Conservation (phyloP, 2,329 filamentous ascomycete species). For the Colletotrichum nymphaeae region DNA sequence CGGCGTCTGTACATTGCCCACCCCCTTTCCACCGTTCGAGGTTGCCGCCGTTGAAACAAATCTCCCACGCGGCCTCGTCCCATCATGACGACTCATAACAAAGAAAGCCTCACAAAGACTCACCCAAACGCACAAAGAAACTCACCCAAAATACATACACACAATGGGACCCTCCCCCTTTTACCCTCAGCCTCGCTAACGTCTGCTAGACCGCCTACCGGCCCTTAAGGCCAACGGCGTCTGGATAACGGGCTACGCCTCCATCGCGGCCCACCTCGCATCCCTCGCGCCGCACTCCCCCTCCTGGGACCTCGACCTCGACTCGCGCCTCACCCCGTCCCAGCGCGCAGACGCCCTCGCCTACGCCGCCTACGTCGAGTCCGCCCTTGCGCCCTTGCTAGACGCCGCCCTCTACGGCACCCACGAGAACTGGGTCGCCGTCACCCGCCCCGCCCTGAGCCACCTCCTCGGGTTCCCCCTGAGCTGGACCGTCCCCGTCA, state of each 20-base stretch:
- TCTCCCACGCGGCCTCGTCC: slow-evolving; percentile 19
- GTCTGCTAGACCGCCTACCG: slow-evolving; percentile 62
- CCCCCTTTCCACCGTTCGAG: slow-evolving; percentile 4
- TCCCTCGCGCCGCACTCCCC: slow-evolving; percentile 45
- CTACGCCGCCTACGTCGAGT: slow-evolving; percentile 76
- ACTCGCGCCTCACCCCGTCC: slow-evolving; percentile 50
- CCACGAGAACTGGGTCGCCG: slow-evolving; percentile 83
- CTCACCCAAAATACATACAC: slow-evolving; percentile 8
- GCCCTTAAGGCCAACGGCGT: slow-evolving; percentile 62
- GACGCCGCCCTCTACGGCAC: slow-evolving; percentile 92
- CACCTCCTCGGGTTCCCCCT: slow-evolving; percentile 85
- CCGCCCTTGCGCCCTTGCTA: slow-evolving; percentile 80
- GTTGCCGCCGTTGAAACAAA: slow-evolving; percentile 39
- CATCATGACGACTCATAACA: background rate
- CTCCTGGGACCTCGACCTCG: slow-evolving; percentile 45
- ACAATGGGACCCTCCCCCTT: background rate
- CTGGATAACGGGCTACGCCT: slow-evolving; percentile 70
- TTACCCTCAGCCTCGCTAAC: background rate
- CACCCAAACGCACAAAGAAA: slow-evolving; percentile 15
- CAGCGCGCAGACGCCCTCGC: slow-evolving; percentile 61
- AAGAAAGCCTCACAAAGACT: slow-evolving; percentile 35
- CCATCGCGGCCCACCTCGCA: slow-evolving; percentile 69
- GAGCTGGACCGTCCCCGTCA: slow-evolving; percentile 86
- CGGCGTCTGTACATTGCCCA: slow-evolving; percentile 31
- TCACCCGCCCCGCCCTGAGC: slow-evolving; percentile 85